phyloP scores from a whole-genome alignment of 306 rosid genomes.

The Cyamopsis tetragonoloba region DNA sequence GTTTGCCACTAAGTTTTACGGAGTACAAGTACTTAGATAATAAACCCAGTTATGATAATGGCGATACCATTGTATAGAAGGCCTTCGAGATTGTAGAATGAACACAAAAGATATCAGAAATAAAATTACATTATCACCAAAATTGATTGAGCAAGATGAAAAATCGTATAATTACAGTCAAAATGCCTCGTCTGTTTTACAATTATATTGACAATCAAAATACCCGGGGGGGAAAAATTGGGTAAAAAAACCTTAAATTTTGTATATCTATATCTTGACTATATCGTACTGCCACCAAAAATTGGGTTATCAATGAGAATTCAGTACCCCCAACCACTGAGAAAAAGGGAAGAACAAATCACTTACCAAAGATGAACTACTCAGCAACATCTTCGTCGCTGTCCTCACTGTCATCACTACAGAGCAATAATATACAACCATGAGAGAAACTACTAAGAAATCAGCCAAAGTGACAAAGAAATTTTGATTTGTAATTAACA shows the following conservation, averaged over 20 bases:
- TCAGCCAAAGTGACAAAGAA: not conserved
- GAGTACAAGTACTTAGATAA: too few species aligned
- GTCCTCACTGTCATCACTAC: slow-evolving; percentile 85
- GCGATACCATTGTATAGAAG: not conserved
- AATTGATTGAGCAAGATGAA: slow-evolving; percentile 16
- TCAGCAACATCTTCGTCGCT: slow-evolving; percentile 71
- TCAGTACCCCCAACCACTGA: not conserved
- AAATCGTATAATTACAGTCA: slow-evolving; percentile 1
- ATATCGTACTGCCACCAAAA: slow-evolving; percentile 9
- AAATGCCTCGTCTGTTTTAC: slow-evolving; percentile 30
- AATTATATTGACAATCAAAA: slow-evolving; percentile 27
- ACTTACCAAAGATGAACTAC: not conserved
- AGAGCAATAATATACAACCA: slow-evolving; percentile 22
- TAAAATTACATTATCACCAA: slow-evolving; percentile 19
- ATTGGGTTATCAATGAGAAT: slow-evolving; percentile 10
- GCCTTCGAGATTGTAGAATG: not conserved
- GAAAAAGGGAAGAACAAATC: slow-evolving; percentile 7
- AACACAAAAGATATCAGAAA: not conserved
- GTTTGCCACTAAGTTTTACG: too few species aligned
- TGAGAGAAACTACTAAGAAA: not conserved
- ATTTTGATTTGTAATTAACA: not conserved
- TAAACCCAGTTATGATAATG: not conserved
- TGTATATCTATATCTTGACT: slow-evolving; percentile 17
- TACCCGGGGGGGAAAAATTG: slow-evolving; percentile 44
- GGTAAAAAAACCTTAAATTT: slow-evolving; percentile 32